Evolutionary conservation across 495 filamentous ascomycete species (phyloP), one percentile per base, ranked within the genome.

Genomic region (Aspergillus mulundensis): DNA sequence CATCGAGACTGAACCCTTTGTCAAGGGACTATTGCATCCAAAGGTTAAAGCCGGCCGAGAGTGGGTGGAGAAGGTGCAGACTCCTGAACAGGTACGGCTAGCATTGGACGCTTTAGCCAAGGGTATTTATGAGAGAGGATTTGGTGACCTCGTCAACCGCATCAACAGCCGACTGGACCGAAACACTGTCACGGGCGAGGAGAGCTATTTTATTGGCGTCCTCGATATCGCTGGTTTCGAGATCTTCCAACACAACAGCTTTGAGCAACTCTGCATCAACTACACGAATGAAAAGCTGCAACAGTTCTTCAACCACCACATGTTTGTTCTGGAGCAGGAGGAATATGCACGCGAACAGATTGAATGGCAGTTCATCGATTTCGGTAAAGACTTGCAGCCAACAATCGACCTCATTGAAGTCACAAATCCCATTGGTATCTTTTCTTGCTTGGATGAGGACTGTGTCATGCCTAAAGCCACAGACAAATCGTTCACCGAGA

Each of bases 241-340:
- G 60, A 99, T 99, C 50, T 99, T 99, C 64, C 89, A 99, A 61
- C 82, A 90, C 57, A 99, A 99, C 69, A 95, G 91, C 75, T 99
- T 99, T 62, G 95, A 99, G 70, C 95, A 99, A 68, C 83, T 99
- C 5, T 97, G 95, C 74, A 99, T 99, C 77, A 99, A 99, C 67
- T 99, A 97, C 73, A 97, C 95, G 54, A 99, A 99, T 69, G 95
- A 99, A 68, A 99, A 97, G 70, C 83, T 99, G 6, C 95, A 99
- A 67, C 95, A 99, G 61, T 99, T 97, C 69, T 99, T 99, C 81
- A 99, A 99, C 57, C 95, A 99, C 61, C 95, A 99, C 75, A 99
- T 99, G 95, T 99, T 99, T 68, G 95, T 99, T 19, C 74, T 99
- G 19, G 95, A 99, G 66, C 95, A 99, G 66, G 95, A 99, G 66